Conservation (phyloP, 2,329 filamentous ascomycete species). For the Falciphora oryzae region DNA sequence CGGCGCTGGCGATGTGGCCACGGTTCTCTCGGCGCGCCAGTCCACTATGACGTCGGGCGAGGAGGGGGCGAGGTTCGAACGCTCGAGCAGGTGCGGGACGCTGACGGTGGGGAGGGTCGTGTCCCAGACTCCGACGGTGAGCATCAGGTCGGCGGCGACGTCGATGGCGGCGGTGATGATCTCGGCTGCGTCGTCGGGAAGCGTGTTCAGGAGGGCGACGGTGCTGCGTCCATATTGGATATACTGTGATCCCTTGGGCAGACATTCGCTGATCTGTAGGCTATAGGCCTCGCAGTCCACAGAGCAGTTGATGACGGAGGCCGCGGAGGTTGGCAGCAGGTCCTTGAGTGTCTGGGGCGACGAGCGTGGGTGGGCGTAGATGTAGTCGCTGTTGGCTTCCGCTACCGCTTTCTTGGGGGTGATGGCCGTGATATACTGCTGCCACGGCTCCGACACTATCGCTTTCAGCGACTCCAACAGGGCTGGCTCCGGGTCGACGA, state of each 20-base stretch:
- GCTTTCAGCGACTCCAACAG: slow-evolving; percentile 16
- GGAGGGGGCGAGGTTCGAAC: not conserved
- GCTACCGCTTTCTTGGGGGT: not conserved
- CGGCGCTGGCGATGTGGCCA: slow-evolving; percentile 21
- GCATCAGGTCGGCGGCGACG: slow-evolving; percentile 8
- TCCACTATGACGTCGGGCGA: slow-evolving; percentile 29
- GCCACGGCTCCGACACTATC: not conserved
- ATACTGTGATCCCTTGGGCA: slow-evolving; percentile 25
- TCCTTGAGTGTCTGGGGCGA: slow-evolving; percentile 23
- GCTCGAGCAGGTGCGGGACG: slow-evolving; percentile 18
- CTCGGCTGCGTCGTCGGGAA: not conserved
- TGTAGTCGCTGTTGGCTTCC: not conserved
- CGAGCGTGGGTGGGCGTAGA: slow-evolving; percentile 22
- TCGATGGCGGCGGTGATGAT: not conserved
- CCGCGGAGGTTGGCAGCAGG: slow-evolving; percentile 20
- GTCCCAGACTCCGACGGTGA: slow-evolving; percentile 17
- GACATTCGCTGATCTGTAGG: slow-evolving; percentile 18
- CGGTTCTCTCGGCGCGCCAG: slow-evolving; percentile 30
- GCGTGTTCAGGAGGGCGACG: not conserved
- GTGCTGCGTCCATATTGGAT: not conserved
- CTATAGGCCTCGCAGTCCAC: slow-evolving; percentile 21
- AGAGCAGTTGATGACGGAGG: slow-evolving; percentile 28
- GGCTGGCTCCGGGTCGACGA: slow-evolving; percentile 29
- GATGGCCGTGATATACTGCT: not conserved
- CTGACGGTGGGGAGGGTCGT: slow-evolving; percentile 14